These are phyloP conservation scores for Mesembryanthemum crystallinum DNA, from an alignment of 148 eudicot species.

Conservation along the genomic window DNA sequence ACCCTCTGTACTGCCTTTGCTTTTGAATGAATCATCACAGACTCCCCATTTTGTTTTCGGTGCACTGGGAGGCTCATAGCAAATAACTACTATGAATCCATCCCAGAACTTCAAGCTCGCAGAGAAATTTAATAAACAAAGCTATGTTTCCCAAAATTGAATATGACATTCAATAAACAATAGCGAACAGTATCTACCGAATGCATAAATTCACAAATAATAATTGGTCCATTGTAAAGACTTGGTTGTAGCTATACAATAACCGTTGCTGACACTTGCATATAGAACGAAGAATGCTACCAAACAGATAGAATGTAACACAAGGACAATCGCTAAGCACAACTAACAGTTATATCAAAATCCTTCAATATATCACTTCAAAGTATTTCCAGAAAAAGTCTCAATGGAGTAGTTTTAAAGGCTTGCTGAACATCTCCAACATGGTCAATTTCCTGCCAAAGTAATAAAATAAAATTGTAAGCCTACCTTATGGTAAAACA, in stretches of 20 bases:
- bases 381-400: slow-evolving; percentile 69
- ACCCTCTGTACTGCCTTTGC: too few relatives aligned
- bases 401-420: slow-evolving; percentile 73
- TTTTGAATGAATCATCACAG: too few relatives aligned
- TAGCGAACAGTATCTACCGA: not conserved
- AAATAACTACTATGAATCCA: too few relatives aligned
- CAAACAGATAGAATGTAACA: not conserved
- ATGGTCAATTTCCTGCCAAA: slow-evolving; percentile 82
- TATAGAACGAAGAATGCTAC: not conserved
- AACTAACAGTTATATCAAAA: slow-evolving; percentile 82
- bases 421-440: slow-evolving; percentile 86
- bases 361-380: slow-evolving; percentile 66
- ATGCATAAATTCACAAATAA: not conserved
- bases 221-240: not conserved
- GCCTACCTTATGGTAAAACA: slow-evolving; percentile 6
- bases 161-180: slow-evolving; percentile 7
- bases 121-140: too few relatives aligned
- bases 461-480: slow-evolving; percentile 8
- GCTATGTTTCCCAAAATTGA: too few relatives aligned
- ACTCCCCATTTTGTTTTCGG: too few relatives aligned
- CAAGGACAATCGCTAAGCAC: not conserved
- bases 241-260: not conserved
- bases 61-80: too few relatives aligned
- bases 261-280: slow-evolving; percentile 1
- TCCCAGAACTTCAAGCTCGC: too few relatives aligned